A percentile compares a stretch with the other conserved stretches of the same genome.
Conservation (phyloP, 2,329 filamentous ascomycete genomes). For the Neofusicoccum kwambonambiense region DNA sequence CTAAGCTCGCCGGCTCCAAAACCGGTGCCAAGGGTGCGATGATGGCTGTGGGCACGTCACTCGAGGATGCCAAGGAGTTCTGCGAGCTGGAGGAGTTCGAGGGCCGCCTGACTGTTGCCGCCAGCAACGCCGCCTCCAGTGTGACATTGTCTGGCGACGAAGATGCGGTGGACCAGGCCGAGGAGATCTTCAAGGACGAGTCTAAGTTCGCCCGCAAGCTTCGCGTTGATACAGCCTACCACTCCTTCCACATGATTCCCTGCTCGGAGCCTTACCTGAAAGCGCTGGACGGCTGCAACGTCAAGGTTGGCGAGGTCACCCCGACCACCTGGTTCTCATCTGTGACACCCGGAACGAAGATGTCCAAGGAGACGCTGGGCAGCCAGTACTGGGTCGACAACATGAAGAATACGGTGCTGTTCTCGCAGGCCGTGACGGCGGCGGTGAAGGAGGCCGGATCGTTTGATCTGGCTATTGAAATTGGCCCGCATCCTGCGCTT, state of each 20-base stretch:
- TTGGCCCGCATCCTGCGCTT: conserved; percentile 49
- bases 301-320: not conserved
- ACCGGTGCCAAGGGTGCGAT: conserved; percentile 30
- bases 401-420: conserved; percentile 46
- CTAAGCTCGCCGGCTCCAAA: conserved; percentile 22
- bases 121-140: conserved; percentile 25
- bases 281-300: not conserved
- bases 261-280: not conserved
- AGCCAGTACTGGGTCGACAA: conserved; percentile 48
- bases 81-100: conserved; percentile 17
- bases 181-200: conserved; percentile 15
- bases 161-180: conserved; percentile 19
- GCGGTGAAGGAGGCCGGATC: conserved; percentile 19
- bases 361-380: conserved; percentile 20
- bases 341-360: not conserved
- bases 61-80: not conserved
- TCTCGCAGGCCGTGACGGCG: conserved; percentile 30
- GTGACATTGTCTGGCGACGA: conserved; percentile 25
- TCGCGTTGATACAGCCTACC: conserved; percentile 22
- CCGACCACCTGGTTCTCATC: not conserved
- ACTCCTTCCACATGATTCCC: conserved; percentile 22
- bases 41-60: conserved; percentile 27
- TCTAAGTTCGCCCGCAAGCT: conserved; percentile 21
- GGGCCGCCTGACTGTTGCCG: conserved; percentile 26
- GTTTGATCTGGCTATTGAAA: conserved; percentile 40